Base-by-base conservation (phyloP, 2,329 filamentous ascomycete genomes). In the Penicillium sp. region DNA sequence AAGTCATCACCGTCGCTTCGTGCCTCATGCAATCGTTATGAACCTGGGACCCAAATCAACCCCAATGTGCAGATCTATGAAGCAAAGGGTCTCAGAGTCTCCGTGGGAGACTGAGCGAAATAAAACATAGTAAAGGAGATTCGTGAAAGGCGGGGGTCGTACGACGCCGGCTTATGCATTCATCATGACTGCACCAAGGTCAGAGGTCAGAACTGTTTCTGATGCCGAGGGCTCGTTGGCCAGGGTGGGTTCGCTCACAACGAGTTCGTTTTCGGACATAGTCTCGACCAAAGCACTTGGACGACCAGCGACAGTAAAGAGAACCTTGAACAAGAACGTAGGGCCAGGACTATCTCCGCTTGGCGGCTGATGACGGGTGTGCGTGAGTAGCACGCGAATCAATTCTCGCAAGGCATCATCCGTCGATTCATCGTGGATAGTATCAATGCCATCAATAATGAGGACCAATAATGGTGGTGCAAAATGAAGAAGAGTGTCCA, bases 391-490 rank as follows among this genome's bases (percentile, higher is more conserved):
- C 8, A 69, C 66, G 9, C 70, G 67, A 25, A 76, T 62, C 13
- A 76, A 50, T 4, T 70, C 69, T 33, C 66, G 69, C n/a, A 76
- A 60, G n/a, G 68, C 61, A n/a, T 54, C 55, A 21, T 74, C 69
- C 1, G 73, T 75, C 5, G 70, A 72, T 4, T 62, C 31, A 35
- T 74, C 67, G 23, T 73, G 67, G 26, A 75, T 64, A 16, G 62
- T 58, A 53, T 76, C 72, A 16, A 76, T 54, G 3, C 72, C 71
- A 47, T 76, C 72, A 25, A 76, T 70, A 27, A 75, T 65, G 35
- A 69, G 74, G 7, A 76, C 64, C 33, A 76, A 50, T 19, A 76
- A 63, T 4, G 74, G 74, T 2, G 74, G 74, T 10, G 69, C 65
- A 42, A 71, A 73, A 55, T 70, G 62, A 9, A 76, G 57, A 9